Conservation (phyloP, 129 eudicot genomes). For the Helianthus tuberosus region DNA sequence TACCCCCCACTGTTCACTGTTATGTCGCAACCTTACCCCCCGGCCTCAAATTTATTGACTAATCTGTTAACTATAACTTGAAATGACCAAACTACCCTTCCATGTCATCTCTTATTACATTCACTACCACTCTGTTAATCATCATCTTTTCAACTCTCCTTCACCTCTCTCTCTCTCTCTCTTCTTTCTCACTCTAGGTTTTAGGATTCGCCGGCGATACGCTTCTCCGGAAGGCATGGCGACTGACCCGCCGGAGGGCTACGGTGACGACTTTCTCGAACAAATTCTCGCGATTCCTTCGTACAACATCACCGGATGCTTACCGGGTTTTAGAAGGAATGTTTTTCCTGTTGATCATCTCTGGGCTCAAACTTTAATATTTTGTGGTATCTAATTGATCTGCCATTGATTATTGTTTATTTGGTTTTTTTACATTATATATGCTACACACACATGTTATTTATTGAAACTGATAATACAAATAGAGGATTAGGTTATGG, state of each 20-base stretch:
- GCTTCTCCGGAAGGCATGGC: slow-evolving; percentile 47
- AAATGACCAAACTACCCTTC: slow-evolving; percentile 31
- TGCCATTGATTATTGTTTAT: slow-evolving; percentile 14
- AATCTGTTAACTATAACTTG: too few species aligned
- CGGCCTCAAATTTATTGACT: too few species aligned
- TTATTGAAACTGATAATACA: neutral
- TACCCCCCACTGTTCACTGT: too few species aligned
- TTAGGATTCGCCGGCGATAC: too few species aligned
- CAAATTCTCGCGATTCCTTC: slow-evolving; percentile 79
- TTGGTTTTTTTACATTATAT: too few species aligned
- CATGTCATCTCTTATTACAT: slow-evolving; percentile 8
- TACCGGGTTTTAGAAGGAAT: slow-evolving; percentile 28
- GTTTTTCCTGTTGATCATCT: slow-evolving; percentile 17
- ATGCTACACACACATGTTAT: too few species aligned
- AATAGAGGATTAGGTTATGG: neutral
- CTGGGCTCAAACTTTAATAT: slow-evolving; percentile 3
- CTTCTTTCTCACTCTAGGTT: neutral
- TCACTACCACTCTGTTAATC: slow-evolving; percentile 26
- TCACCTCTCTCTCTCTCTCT: neutral
- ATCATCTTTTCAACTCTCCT: slow-evolving; percentile 19
- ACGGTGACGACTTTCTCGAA: slow-evolving; percentile 81
- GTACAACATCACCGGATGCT: slow-evolving; percentile 42
- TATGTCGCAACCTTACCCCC: too few species aligned
- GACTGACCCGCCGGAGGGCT: slow-evolving; percentile 66
- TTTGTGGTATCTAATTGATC: slow-evolving; percentile 16